Evolutionary conservation across 1,284 basidiomycete genomes (phyloP), one percentile per base, ranked within the genome.

Genomic region (Moesziomyces parantarcticus): DNA sequence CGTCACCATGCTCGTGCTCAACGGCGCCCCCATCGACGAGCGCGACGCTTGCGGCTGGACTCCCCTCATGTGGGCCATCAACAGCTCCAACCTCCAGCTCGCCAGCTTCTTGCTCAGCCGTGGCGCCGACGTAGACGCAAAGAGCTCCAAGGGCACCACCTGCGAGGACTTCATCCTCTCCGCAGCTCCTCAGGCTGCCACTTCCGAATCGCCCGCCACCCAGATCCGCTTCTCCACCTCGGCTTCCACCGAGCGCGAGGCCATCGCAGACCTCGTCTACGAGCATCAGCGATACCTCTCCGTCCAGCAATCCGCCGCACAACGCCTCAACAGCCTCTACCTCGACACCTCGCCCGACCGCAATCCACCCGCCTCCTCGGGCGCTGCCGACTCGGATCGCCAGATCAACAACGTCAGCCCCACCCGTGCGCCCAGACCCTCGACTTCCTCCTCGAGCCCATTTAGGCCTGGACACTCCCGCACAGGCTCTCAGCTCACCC

Each of bases 41-140:
- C 51, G 76, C 10, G 79, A 81, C 43, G 58, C 70, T 13, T 64
- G 76, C 61, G 94, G 95, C 42, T 98, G 95, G 95, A 94, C 93
- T 3, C 90, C 95, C 1, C 86, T 99, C n/a, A 96, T 97, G 83
- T 92, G 96, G 86, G 94, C 95, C 11, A 92, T 91, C 16, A 85
- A 97, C 58, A 87, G 93, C 47, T 91, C 93, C 14, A 93, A 96
- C 36, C 91, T 95, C 7, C 94, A 94, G 1, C 87, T 98, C 18
- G 89, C 97, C 36, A 93, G 94, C 0, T 92, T 93, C 86, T 87
- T 99, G 25, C 90, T 98, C 84, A 95, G 92, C 18, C 92, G 93
- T 75, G 94, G 94, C 42, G 77, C 79, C 21, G 63, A 79, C 36
- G 64, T 78, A 43, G 75, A 77, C 22, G 78, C 78, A 20, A 69